These are phyloP conservation scores for Rhizopogon vulgaris DNA, from an alignment of 768 basidiomycete species.

Conservation along the genomic window DNA sequence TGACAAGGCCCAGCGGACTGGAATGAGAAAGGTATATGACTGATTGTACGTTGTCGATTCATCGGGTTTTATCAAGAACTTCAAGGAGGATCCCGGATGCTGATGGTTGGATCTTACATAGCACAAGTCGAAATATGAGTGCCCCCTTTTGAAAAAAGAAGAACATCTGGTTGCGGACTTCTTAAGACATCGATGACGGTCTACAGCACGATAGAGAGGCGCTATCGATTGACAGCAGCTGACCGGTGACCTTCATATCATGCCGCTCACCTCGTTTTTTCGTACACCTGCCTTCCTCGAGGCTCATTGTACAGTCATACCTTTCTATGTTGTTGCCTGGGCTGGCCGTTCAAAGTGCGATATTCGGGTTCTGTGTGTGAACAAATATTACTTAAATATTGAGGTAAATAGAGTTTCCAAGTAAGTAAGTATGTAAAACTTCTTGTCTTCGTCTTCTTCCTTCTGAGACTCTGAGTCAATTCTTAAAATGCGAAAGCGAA, in stretches of 20 bases:
- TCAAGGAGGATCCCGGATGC: not conserved
- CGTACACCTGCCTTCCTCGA: not conserved
- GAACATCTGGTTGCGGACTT: not conserved
- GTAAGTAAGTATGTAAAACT: not conserved
- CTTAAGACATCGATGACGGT: not conserved
- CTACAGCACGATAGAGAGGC: not conserved
- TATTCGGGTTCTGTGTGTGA: not conserved
- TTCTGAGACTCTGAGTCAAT: not conserved
- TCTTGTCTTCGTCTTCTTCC: not conserved
- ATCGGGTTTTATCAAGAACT: not conserved
- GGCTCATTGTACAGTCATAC: not conserved
- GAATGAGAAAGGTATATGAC: not conserved
- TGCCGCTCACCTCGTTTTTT: not conserved
- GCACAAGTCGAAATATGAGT: not conserved
- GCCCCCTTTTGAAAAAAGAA: not conserved
- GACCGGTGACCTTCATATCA: not conserved
- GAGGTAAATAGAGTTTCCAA: not conserved
- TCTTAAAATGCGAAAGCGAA: not conserved
- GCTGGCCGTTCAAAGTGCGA: not conserved
- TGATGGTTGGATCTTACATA: not conserved
- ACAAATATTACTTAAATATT: not conserved
- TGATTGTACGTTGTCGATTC: not conserved
- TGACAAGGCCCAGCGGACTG: not conserved
- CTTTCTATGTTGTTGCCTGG: not conserved
- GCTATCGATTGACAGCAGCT: not conserved